Base-by-base conservation (phyloP, 768 basidiomycete genomes). In the Tylopilus vinaceipallidus region DNA sequence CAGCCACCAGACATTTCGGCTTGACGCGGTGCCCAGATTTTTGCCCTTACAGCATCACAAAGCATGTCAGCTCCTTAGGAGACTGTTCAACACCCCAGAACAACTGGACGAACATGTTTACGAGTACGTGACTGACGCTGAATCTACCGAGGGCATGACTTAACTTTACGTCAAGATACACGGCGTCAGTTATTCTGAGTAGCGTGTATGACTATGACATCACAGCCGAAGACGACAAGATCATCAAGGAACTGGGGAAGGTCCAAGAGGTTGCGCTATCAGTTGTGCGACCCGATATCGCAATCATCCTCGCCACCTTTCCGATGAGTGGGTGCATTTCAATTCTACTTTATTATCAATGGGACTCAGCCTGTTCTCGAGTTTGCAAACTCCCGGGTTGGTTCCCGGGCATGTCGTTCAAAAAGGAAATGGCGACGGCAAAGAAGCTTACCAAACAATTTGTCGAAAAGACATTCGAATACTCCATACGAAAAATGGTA, bases 1-100 rank as follows among this genome's bases (percentile, higher is more conserved):
- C 20, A 49, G 64, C 8, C 58, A 62, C 19, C 58, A 58, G 9
- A 46, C 59, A 0, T 57, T 61, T 22, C 36, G 38, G 43, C 19
- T 47, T 16, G 37, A 44, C 1, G 60, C 45, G 0, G 53, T 54
- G 0, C 35, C 43, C 7, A 58, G 57, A 39, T 70, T 67, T 52
- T 53, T 61, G 11, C 65, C 64, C 2, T 42, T 61, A 23, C 63
- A 65, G 23, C 44, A 68, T 6, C 61, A 57, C 40, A 64, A 62
- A 20, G 54, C 64, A 12, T 64, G 70, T 41, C 50, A 45, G 1
- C 57, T 72, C 30, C 64, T 75, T 32, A 60, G 50, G 4, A 62
- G 56, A 8, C 56, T 76, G 14, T 23, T 73, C 2, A 57, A 65
- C n/a, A 38, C 55, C 7, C 70, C 71, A 17, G 66, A 68, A 7